Conservation (phyloP, 2,329 filamentous ascomycete genomes). For the Neofusicoccum sp. region DNA sequence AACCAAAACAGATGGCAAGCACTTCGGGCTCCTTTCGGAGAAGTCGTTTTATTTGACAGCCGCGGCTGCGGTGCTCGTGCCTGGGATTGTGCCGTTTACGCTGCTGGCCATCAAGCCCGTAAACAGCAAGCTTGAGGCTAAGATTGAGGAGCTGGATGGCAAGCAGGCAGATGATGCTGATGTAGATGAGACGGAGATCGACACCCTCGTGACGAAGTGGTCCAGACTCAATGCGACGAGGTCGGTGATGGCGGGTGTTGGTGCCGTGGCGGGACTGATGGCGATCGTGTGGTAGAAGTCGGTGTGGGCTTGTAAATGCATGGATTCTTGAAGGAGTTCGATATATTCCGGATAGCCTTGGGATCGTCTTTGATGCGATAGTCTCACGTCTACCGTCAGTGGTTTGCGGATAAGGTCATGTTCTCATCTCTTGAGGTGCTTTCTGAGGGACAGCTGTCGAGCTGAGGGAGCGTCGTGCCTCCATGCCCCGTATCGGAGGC, state of each 20-base stretch:
- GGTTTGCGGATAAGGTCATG: too few relatives aligned
- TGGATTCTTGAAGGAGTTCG: too few relatives aligned
- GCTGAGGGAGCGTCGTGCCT: too few relatives aligned
- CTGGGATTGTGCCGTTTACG: conserved; percentile 28
- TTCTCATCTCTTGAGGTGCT: too few relatives aligned
- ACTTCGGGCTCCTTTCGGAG: conserved; percentile 11
- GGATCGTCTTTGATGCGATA: too few relatives aligned
- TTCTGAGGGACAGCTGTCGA: too few relatives aligned
- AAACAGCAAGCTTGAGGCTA: conserved; percentile 23
- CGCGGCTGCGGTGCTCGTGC: conserved; percentile 23
- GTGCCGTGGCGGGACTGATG: conserved; percentile 6
- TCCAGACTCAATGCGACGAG: conserved; percentile 22
- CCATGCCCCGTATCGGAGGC: too few relatives aligned
- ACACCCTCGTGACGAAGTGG: conserved; percentile 26
- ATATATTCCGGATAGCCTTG: too few relatives aligned
- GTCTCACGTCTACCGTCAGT: too few relatives aligned
- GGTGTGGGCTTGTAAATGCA: too few relatives aligned
- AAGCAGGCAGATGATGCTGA: conserved; percentile 1
- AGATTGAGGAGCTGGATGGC: conserved; percentile 18
- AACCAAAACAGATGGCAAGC: conserved; percentile 5
- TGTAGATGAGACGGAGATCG: conserved; percentile 18
- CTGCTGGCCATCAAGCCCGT: conserved; percentile 24
- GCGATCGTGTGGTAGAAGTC: conserved; percentile 6
- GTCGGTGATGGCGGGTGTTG: background rate
- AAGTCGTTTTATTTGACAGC: conserved; percentile 23